These are phyloP conservation scores for Coniella lustricola DNA, from an alignment of 2,329 filamentous ascomycete species.

Conservation along the genomic window DNA sequence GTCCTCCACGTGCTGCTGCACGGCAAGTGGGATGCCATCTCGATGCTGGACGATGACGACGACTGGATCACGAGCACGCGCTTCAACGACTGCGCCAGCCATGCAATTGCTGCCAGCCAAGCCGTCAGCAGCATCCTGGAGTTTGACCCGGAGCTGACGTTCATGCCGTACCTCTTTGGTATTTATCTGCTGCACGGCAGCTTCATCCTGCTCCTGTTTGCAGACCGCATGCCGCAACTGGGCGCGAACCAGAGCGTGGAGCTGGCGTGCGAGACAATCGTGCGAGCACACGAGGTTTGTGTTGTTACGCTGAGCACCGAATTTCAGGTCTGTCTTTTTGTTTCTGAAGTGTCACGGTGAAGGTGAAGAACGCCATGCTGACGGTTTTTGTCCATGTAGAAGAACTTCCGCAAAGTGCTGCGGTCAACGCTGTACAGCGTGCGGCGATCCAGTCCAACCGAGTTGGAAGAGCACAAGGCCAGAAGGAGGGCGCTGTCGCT, in stretches of 20 bases:
- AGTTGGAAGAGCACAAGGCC: slow-evolving; percentile 37
- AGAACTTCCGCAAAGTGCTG: slow-evolving; percentile 49
- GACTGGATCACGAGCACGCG: slow-evolving; percentile 40
- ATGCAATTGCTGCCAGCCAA: slow-evolving; percentile 39
- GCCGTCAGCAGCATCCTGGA: slow-evolving; percentile 38
- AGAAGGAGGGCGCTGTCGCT: slow-evolving; percentile 43
- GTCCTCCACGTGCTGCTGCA: slow-evolving; percentile 41
- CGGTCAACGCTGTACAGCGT: slow-evolving; percentile 41
- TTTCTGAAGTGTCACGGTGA: background rate
- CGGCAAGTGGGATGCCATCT: slow-evolving; percentile 43
- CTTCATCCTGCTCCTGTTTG: slow-evolving; percentile 41
- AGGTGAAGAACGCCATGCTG: background rate
- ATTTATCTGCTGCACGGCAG: slow-evolving; percentile 46
- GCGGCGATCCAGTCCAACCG: slow-evolving; percentile 31
- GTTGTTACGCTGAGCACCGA: slow-evolving; percentile 43
- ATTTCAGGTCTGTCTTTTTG: slow-evolving; percentile 33
- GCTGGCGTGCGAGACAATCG: slow-evolving; percentile 42
- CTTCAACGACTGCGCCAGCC: slow-evolving; percentile 38
- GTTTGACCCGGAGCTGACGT: slow-evolving; percentile 42
- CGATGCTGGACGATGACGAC: slow-evolving; percentile 41
- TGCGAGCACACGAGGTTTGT: slow-evolving; percentile 43
- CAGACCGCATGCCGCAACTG: slow-evolving; percentile 41
- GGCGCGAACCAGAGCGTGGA: slow-evolving; percentile 38
- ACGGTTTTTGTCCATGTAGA: slow-evolving; percentile 24
- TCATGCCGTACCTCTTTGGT: slow-evolving; percentile 46